Evolutionary conservation across 108 stramenopile genomes (phyloP), one percentile per base, ranked within the genome.

Genomic region (Poteriospumella lacustris): DNA sequence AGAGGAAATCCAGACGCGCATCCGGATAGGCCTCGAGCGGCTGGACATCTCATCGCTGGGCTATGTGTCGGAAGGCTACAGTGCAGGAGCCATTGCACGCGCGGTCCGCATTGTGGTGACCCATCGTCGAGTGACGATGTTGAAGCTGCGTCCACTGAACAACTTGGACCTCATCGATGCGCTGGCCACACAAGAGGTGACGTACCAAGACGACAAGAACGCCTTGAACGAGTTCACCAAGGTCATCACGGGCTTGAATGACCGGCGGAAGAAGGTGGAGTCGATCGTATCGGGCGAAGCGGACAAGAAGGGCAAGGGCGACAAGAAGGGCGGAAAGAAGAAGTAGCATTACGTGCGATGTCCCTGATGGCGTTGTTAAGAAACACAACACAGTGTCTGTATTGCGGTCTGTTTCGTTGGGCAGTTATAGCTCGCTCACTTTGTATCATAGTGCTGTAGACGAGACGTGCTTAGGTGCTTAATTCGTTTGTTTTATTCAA

Each of bases 31-130:
- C 12, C 26, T 73, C 26, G 70, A 73, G 28, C 33, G 28, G 58
- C 58, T 91, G 34, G 89, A 92, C 68, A 78, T 89, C 69, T 84
- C 79, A 64, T 84, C 87, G 52, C 79, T 92, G 58, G 87, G 90
- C 2, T 80, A 82, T 39, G 78, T 92, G 42, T 89, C 89, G 0
- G 88, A 90, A 68, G 91, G 91, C 34, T 90, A 88, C 83, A 87
- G 84, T 39, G 87, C 89, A 5, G 91, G 90, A 26, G 76, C 83
- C 59, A 91, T 92, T 47, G 56, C 56, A 26, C 75, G 43, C 19
- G 72, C 85, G 42, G 88, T 90, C 3, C 67, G 68, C 59, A 62
- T 58, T 5, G 82, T 85, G 44, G 76, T 92, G 36, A 86, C 91
- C 31, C 75, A 76, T 12, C 68, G 89, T 31, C 81, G 91, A 42